Conservation (phyloP, 2,329 filamentous ascomycete species). For the Furcasterigmium furcatum region DNA sequence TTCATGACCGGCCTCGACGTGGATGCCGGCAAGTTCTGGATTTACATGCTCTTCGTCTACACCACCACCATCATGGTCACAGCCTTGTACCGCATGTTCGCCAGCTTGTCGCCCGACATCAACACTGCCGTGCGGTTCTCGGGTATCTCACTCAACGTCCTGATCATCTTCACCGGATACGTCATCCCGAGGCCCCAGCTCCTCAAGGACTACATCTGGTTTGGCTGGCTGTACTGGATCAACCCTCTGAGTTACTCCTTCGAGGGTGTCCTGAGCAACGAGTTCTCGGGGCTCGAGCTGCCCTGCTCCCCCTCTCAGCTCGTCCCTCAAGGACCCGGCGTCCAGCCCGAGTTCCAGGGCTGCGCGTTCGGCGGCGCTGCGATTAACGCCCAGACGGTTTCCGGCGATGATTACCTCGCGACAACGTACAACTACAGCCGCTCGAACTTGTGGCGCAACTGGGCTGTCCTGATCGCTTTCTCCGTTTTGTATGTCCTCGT, state of each 20-base stretch:
- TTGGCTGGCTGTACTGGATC: conserved; percentile 63
- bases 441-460: conserved; percentile 68
- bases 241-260: conserved; percentile 65
- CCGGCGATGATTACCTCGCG: conserved; percentile 52
- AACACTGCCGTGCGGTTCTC: conserved; percentile 57
- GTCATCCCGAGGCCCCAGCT: conserved; percentile 55
- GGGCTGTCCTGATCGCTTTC: conserved; percentile 74
- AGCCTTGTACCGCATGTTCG: conserved; percentile 56
- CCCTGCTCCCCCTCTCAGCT: conserved; percentile 39
- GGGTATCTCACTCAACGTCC: conserved; percentile 53
- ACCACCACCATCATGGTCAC: conserved; percentile 55
- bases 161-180: conserved; percentile 67
- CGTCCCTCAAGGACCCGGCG: conserved; percentile 38
- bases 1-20: conserved; percentile 72
- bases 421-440: conserved; percentile 50
- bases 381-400: conserved; percentile 42
- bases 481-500: conserved; percentile 69
- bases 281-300: conserved; percentile 51
- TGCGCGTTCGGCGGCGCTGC: conserved; percentile 52
- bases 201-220: conserved; percentile 61
- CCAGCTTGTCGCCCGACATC: conserved; percentile 55
- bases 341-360: conserved; percentile 39
- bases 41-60: conserved; percentile 60
- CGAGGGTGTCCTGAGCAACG: conserved; percentile 54
- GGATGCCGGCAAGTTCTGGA: conserved; percentile 65